These are phyloP conservation scores for Tolypocladium guangdongense DNA, from an alignment of 2,329 filamentous ascomycete genomes.

Conservation along the genomic window DNA sequence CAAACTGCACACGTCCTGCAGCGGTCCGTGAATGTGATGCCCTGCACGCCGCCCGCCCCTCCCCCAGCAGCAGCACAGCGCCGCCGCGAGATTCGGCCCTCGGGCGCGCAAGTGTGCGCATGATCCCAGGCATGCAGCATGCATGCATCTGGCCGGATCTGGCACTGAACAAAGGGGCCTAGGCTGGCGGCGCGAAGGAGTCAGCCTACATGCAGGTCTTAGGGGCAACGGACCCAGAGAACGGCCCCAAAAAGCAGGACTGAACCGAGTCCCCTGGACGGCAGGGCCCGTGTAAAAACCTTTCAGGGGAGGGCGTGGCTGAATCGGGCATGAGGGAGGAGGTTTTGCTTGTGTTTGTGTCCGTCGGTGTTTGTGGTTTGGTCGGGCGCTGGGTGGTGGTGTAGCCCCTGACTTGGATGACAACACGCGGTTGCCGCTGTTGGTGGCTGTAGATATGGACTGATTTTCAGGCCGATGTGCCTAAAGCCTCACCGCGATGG, in stretches of 20 bases:
- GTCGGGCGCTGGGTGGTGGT: not conserved
- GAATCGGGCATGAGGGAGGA: too few species aligned
- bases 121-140: constrained; percentile 1
- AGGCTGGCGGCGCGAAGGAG: not conserved
- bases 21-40: not conserved
- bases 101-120: not conserved
- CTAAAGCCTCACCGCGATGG: not conserved
- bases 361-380: not conserved
- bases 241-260: not conserved
- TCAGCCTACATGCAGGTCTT: not conserved
- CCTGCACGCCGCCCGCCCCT: too few species aligned
- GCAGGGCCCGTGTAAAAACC: too few species aligned
- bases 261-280: not conserved
- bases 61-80: not conserved
- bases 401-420: too few species aligned
- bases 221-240: not conserved
- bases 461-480: not conserved
- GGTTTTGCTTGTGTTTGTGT: too few species aligned
- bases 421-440: not conserved
- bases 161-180: not conserved
- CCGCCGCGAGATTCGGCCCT: not conserved
- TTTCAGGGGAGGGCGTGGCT: too few species aligned
- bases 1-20: not conserved
- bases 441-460: not conserved
- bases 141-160: constrained; percentile 1